A percentile compares a stretch with the other conserved stretches of the same genome.
Conservation (phyloP, 164 flowering plant genomes). For the Saururus chinensis region DNA sequence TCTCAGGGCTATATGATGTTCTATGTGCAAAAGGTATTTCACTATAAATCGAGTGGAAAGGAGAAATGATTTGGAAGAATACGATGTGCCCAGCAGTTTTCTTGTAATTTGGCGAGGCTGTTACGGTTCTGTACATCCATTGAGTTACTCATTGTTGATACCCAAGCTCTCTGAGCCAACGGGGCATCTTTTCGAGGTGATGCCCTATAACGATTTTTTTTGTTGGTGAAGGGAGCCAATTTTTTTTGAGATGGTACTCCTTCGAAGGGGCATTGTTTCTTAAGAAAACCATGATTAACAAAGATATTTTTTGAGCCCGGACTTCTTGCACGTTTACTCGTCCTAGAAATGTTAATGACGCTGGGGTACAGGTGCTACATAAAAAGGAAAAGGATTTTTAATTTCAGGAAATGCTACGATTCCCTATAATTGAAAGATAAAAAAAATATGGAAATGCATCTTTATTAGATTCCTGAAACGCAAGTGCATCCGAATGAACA, state of each 20-base stretch:
- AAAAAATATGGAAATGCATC: no score
- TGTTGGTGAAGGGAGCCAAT: conserved; percentile 20
- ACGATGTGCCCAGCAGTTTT: no score
- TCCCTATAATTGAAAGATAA: no score
- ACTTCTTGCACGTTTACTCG: background rate
- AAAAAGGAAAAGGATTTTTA: no score
- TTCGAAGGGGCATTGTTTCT: conserved; percentile 3
- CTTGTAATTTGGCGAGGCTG: background rate
- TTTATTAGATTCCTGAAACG: no score
- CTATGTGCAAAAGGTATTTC: conserved; percentile 70
- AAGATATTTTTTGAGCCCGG: background rate
- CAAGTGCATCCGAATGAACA: no score
- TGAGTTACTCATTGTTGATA: conserved; percentile 8
- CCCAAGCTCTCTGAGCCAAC: conserved; percentile 6
- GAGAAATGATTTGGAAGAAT: background rate
- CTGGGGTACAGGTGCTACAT: background rate
- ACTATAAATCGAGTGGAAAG: conserved; percentile 55
- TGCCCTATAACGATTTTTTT: conserved; percentile 8
- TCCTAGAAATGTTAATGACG: background rate
- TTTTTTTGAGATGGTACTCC: conserved; percentile 23
- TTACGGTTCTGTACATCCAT: background rate
- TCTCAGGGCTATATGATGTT: conserved; percentile 84
- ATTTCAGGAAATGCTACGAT: no score
- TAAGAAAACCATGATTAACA: no score
- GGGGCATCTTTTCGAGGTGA: background rate